Evolutionary conservation across 371 early-diverging fungal genomes (phyloP), one percentile per base, ranked within the genome.

Genomic region (Saksenaea vasiformis): DNA sequence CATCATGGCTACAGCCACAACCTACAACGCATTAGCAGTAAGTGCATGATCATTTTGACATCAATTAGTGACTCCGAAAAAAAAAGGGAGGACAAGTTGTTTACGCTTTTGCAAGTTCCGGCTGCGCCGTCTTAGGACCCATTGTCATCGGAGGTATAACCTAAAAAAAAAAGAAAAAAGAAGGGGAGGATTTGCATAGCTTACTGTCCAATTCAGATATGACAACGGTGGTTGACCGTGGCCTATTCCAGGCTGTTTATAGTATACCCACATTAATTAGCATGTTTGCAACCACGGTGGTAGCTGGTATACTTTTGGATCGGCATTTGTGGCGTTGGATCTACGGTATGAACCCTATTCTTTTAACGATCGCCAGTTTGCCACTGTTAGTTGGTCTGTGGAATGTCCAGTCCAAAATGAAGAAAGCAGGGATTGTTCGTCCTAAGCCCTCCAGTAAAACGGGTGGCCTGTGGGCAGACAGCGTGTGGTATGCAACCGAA

Each of bases 111-210:
- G 78, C 75, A 26, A 59, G 67, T 17, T 59, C 74, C 35, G 78
- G 78, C 39, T 67, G 65, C 26, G 60, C 60, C 14, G 67, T 75
- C 56, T 43, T 78, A 14, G 70, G 72, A 22, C 78, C 71, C 58
- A 73, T 78, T 37, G 57, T 75, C 10, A 71, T 72, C 62, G 78
- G 75, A 58, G 78, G 78, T 75, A 78, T 36, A 47, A 35, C 22
- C 10, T n/a, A 1, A 22, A 19, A 14, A 44, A n/a, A 15, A 11
- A 44, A n/a, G 8, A 14, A 41, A 14, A 41, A 14, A 14, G 14
- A 14, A 41, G 14, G 19, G 14, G 43, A 41, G 14, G 19, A 47
- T 22, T 11, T 7, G 22, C 51, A 22, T 22, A 4, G 22, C 24
- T 22, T 19, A 17, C 51, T 19, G 5, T 47, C 11, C 17, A 19